phyloP scores from a whole-genome alignment of 306 rosid genomes.

The Oxytropis ochrocephala region DNA sequence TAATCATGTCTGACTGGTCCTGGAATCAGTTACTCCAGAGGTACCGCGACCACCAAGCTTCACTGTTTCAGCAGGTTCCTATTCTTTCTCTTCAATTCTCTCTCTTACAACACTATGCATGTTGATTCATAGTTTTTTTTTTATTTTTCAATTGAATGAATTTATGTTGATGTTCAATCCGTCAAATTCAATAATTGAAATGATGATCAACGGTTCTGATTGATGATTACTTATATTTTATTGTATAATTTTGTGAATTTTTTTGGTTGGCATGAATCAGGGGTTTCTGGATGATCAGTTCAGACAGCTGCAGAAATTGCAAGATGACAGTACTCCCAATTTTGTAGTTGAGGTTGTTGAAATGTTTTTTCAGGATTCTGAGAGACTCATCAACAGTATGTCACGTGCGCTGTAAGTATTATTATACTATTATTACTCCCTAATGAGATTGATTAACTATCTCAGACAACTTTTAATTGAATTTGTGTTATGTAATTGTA shows the following conservation, averaged over 20 bases:
- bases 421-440: not conserved
- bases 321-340: slow-evolving; percentile 65
- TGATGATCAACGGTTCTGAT: too few relatives aligned
- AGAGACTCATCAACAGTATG: slow-evolving; percentile 52
- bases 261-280: slow-evolving; percentile 18
- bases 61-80: slow-evolving; percentile 49
- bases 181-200: too few relatives aligned
- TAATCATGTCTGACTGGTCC: slow-evolving; percentile 25
- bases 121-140: too few relatives aligned
- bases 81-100: not conserved
- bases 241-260: not conserved
- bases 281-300: slow-evolving; percentile 73
- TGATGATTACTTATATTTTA: not conserved
- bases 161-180: too few relatives aligned
- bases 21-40: slow-evolving; percentile 52
- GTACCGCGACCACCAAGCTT: slow-evolving; percentile 37
- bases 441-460: not conserved
- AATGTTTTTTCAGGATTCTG: slow-evolving; percentile 73
- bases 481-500: not conserved
- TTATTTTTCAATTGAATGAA: too few relatives aligned
- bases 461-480: not conserved
- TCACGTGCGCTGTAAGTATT: slow-evolving; percentile 50
- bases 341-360: slow-evolving; percentile 72
- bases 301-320: slow-evolving; percentile 61
- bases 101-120: not conserved